Evolutionary conservation across 139 green algal species (phyloP).

Genomic region (Nannochloris sp.): DNA sequence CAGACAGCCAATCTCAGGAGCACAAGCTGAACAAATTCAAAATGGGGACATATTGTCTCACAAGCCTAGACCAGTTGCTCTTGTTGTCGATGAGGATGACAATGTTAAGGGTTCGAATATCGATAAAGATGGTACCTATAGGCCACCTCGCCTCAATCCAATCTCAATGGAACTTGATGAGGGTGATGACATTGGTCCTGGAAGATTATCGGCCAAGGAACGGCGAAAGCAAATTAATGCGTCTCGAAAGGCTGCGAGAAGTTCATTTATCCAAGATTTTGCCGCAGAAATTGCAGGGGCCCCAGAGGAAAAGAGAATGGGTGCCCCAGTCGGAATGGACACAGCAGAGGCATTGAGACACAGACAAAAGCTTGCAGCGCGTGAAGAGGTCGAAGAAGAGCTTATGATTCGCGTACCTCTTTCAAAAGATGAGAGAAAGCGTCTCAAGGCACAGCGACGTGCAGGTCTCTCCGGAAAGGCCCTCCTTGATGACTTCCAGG

Average conservation of each 20-base stretch:
- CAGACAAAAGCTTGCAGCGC: slow-evolving; percentile 54
- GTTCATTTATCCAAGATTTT: slow-evolving; percentile 58
- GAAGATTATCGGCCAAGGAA: slow-evolving; percentile 20
- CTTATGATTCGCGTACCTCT: slow-evolving; percentile 80
- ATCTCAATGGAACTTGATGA: slow-evolving; percentile 68
- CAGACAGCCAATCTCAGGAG: neutral
- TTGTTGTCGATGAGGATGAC: slow-evolving; percentile 39
- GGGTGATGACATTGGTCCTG: neutral
- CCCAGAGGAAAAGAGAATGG: slow-evolving; percentile 65
- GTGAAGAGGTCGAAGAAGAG: slow-evolving; percentile 79
- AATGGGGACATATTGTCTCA: slow-evolving; percentile 35
- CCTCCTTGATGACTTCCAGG: slow-evolving; percentile 85
- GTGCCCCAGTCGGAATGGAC: slow-evolving; percentile 25
- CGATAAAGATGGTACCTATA: slow-evolving; percentile 62
- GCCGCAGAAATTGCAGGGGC: slow-evolving; percentile 61
- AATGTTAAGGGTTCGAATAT: neutral
- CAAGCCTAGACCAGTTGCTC: slow-evolving; percentile 58
- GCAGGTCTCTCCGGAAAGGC: slow-evolving; percentile 35
- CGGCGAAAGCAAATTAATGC: slow-evolving; percentile 29
- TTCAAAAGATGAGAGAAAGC: slow-evolving; percentile 67
- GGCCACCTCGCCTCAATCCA: slow-evolving; percentile 76
- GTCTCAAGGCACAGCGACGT: slow-evolving; percentile 47
- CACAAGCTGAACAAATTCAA: neutral
- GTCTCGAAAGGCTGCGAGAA: slow-evolving; percentile 39
- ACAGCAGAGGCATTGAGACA: slow-evolving; percentile 39